Conservation (phyloP, 2,329 filamentous ascomycete species). For the Aspergillus jensenii region DNA sequence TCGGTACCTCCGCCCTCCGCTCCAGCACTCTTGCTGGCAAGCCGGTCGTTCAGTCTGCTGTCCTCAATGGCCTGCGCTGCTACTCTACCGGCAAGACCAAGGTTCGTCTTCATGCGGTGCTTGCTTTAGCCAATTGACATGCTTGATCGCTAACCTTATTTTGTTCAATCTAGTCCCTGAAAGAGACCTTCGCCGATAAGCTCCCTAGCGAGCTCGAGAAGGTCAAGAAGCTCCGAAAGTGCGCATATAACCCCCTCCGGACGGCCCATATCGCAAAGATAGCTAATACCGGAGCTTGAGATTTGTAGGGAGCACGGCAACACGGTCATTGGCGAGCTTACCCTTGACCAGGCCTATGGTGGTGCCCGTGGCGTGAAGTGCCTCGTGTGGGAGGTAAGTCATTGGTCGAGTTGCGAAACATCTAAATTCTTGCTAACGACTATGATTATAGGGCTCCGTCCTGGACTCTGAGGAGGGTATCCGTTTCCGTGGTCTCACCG, state of each 20-base stretch:
- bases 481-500: constrained; percentile 96
- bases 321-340: constrained; percentile 97
- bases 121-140: constrained; percentile 26
- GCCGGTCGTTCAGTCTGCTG: constrained; percentile 66
- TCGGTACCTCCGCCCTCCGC: constrained; percentile 79
- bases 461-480: constrained; percentile 99
- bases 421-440: constrained; percentile 10
- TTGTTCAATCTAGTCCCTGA: constrained; percentile 68
- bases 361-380: constrained; percentile 99
- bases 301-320: constrained; percentile 78
- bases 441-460: constrained; percentile 68
- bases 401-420: background rate
- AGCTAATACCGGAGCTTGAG: constrained; percentile 20
- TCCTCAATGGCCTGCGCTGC: constrained; percentile 81
- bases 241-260: constrained; percentile 41
- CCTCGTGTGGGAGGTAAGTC: constrained; percentile 84
- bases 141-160: constrained; percentile 26
- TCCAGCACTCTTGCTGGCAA: constrained; percentile 68
- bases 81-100: constrained; percentile 87
- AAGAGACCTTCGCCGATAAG: constrained; percentile 96
- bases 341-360: constrained; percentile 98
- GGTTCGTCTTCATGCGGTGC: constrained; percentile 51
- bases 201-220: constrained; percentile 96
- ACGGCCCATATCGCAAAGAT: background rate
- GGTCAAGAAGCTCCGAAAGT: constrained; percentile 98